Evolutionary conservation across 2,329 filamentous ascomycete genomes (phyloP), one percentile per base, ranked within the genome.

Genomic region (Harringtonia aguacate): DNA sequence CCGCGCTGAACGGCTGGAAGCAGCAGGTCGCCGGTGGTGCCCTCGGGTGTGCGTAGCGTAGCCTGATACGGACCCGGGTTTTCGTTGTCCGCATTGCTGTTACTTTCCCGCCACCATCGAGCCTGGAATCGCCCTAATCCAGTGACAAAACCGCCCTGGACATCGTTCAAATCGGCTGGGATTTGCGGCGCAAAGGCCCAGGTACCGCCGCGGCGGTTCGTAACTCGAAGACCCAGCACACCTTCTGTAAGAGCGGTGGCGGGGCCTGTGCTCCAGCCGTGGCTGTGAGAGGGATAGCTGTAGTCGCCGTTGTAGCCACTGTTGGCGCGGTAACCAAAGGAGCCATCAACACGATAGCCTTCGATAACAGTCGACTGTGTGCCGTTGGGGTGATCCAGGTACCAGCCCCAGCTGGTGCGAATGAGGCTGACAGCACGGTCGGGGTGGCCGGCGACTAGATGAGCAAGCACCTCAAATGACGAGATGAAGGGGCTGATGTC

Each of bases 401-500:
- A 79, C 72, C 73, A 78, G 12, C 76, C 77, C 77, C 77, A 81
- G 39, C 64, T 66, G 9, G 61, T 61, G 7, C 74, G 69, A 27
- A 80, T 71, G 15, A 81, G 65, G 12, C 72, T 63, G 0, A 81
- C 58, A 0, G 76, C 74, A 29, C 75, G 69, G 8, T 59, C 55
- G 1, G 75, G 55, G 46, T 68, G 62, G 0, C 66, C 62, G 1
- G 67, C 67, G 1, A 61, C 56, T 5, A 79, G 60, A 50, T 79
- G 77, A 2, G 67, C 75, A 54, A 74, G 70, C 22, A 81, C 64
- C 52, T 81, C 77, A 50, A 79, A 72, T 14, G 68, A 72, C 9
- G 70, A 70, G 43, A 77, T 72, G 54, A 79, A 80, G 0, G 73
- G 72, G 2, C 70, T 72, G 29, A 81, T 65, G 50, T 78, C 77